Base-by-base conservation (phyloP, 2,329 filamentous ascomycete species). In the Colletotrichum sp. region DNA sequence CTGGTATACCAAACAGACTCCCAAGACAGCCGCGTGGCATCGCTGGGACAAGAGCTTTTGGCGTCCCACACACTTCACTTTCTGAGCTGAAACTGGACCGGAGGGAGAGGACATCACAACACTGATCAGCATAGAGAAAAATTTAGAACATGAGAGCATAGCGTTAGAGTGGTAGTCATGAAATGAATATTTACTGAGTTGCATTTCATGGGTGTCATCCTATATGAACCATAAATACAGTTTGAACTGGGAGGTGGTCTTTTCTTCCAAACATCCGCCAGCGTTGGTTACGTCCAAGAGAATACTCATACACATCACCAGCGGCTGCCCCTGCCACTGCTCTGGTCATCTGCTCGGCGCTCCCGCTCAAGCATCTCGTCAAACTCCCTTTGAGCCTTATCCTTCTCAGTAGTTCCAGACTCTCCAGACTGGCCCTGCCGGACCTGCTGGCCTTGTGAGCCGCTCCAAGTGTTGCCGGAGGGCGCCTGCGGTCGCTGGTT, bases 321-420 rank as follows among this genome's bases (percentile, higher is more conserved):
- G 18, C 66, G 52, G 63, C 62, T 57, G 24, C 67, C 66, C 15
- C 66, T 55, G 24, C 65, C 57, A 57, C 28, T 39, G 12, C 62
- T 49, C 49, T 64, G 64, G 12, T 49, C 36, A 34, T 67, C 49
- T 16, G 59, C 39, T 12, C 55, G 80, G 26, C 86, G 82, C 74
- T 90, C 89, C 16, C 83, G 82, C 57, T 90, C 88, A 4, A 90
- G 72, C 73, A 90, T 82, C 24, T 82, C 83, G 75, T 90, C 89
- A 78, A 90, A 90, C 34, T 90, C 88, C 74, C 83, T 85, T 74
- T 90, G 89, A 8, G 89, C 88, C 77, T 88, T 84, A 10, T 84
- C 84, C 79, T 86, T 89, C 59, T 84, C 84, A 18, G 82, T 79
- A 5, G 79, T 78, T 6, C 82, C 79, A 78, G 80, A 44, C 62